These are phyloP conservation scores for Jamesozyma gamospora DNA, from an alignment of 805 yeast species.

Conservation along the genomic window DNA sequence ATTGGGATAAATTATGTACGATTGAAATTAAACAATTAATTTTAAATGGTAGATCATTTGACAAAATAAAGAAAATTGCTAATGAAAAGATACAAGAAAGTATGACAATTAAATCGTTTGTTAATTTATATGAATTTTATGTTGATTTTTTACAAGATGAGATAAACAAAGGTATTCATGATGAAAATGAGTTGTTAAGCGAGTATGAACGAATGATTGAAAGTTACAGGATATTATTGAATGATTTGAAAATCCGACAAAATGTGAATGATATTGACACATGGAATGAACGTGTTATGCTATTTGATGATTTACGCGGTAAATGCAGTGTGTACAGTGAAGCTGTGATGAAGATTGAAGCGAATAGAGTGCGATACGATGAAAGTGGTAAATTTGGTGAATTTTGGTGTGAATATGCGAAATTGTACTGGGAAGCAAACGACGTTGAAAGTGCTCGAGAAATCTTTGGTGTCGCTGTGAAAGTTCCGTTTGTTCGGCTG, in stretches of 20 bases:
- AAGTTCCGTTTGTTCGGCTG: conserved; percentile 54
- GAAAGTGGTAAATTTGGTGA: conserved; percentile 38
- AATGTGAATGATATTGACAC: conserved; percentile 49
- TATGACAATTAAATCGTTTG: no score
- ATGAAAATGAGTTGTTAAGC: background rate
- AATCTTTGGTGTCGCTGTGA: conserved; percentile 52
- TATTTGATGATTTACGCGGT: conserved; percentile 34
- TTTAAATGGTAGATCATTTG: no score
- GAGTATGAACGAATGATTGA: conserved; percentile 37
- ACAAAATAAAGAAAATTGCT: no score
- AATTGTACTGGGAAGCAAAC: conserved; percentile 44
- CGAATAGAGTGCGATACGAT: conserved; percentile 32
- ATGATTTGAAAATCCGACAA: conserved; percentile 57
- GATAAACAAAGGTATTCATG: conserved; percentile 5
- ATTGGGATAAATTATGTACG: no score
- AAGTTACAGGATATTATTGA: conserved; percentile 47
- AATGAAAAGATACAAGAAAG: no score
- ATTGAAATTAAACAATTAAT: no score
- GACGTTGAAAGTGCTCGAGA: conserved; percentile 53
- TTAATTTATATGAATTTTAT: no score
- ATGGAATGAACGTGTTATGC: conserved; percentile 57
- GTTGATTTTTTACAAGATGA: no score
- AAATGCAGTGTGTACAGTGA: conserved; percentile 43
- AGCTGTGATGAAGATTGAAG: conserved; percentile 60
- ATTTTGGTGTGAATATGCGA: conserved; percentile 66